These are phyloP conservation scores for Phytophthora quininea DNA, from an alignment of 352 stramenopile genomes.

Conservation along the genomic window DNA sequence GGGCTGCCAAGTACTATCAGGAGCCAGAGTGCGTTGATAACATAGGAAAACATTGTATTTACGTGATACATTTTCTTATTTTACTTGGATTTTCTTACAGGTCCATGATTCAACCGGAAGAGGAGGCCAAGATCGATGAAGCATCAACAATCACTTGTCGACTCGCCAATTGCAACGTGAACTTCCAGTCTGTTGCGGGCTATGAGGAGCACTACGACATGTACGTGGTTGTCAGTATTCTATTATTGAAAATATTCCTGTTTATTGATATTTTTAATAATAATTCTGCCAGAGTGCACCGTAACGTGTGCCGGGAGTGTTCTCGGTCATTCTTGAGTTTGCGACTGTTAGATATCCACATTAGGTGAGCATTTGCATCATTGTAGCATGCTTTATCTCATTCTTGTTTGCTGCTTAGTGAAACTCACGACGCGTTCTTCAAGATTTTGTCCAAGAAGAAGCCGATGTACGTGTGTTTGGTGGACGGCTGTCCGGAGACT, in stretches of 20 bases:
- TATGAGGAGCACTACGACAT: slow-evolving; percentile 77
- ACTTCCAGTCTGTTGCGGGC: slow-evolving; percentile 45
- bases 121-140: slow-evolving; percentile 8
- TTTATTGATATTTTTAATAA: neutral
- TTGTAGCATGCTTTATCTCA: neutral
- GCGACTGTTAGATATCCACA: slow-evolving; percentile 60
- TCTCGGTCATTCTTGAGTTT: slow-evolving; percentile 54
- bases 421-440: slow-evolving; percentile 72
- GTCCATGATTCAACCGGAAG: slow-evolving; percentile 30
- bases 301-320: slow-evolving; percentile 61
- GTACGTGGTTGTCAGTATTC: slow-evolving; percentile 26
- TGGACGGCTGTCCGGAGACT: slow-evolving; percentile 49
- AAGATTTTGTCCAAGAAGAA: slow-evolving; percentile 64
- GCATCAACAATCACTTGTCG: slow-evolving; percentile 39
- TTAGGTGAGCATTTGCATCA: slow-evolving; percentile 26
- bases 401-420: slow-evolving; percentile 27
- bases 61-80: neutral
- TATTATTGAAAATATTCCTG: neutral
- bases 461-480: slow-evolving; percentile 62
- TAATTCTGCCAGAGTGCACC: slow-evolving; percentile 22
- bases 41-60: neutral
- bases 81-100: slow-evolving; percentile 13
- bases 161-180: slow-evolving; percentile 52
- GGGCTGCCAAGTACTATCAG: slow-evolving; percentile 53
- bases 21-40: slow-evolving; percentile 23